These are phyloP conservation scores for Tuber indicum DNA, from an alignment of 495 filamentous ascomycete species.

Conservation along the genomic window DNA sequence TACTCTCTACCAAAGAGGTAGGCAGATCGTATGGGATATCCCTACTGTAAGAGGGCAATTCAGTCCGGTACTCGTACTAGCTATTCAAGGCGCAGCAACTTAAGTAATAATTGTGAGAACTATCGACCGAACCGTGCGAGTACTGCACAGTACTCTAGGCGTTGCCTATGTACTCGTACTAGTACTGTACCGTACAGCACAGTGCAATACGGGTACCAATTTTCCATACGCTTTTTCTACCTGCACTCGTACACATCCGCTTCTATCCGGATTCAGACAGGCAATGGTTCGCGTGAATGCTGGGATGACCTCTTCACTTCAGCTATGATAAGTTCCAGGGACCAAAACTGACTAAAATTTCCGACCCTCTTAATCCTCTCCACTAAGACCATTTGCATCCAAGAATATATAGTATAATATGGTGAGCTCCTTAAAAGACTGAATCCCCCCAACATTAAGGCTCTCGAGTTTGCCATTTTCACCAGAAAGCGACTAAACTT, in stretches of 20 bases:
- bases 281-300: not conserved
- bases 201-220: not conserved
- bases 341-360: not conserved
- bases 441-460: not conserved
- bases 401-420: not conserved
- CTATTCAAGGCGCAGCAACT: not conserved
- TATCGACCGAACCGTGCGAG: not conserved
- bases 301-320: not conserved
- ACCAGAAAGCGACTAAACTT: not conserved
- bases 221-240: not conserved
- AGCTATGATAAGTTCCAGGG: not conserved
- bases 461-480: not conserved
- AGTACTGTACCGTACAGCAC: too few species aligned
- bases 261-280: not conserved
- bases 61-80: not conserved
- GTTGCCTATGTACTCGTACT: not conserved
- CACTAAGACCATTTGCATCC: not conserved
- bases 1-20: not conserved
- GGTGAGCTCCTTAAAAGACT: not conserved
- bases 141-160: not conserved
- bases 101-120: not conserved
- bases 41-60: not conserved
- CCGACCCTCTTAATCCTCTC: not conserved
- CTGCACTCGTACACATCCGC: not conserved
- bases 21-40: not conserved